Percentiles rank a stretch among this genome's conserved stretches.
phyloP scores from a whole-genome alignment of 257 asterid genomes.

The Ehretia macrophylla region DNA sequence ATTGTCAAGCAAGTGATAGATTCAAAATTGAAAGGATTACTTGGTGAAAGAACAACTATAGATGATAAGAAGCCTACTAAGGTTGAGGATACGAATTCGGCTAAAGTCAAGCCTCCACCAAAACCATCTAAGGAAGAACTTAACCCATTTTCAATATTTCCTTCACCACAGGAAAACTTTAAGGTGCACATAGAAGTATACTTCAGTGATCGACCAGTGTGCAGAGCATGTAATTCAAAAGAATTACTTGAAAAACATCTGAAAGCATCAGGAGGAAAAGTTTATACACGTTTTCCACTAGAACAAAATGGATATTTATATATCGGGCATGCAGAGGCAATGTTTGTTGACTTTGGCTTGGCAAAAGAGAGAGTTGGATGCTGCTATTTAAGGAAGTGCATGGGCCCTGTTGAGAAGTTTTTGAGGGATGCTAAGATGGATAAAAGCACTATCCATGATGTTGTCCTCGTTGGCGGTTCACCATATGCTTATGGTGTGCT shows the following conservation, averaged over 20 bases:
- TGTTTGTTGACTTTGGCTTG: slow-evolving; percentile 94
- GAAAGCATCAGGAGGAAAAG: slow-evolving; percentile 67
- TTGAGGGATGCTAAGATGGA: too few species aligned
- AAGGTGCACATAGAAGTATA: slow-evolving; percentile 92
- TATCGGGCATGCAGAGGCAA: slow-evolving; percentile 98
- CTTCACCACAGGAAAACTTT: slow-evolving; percentile 73
- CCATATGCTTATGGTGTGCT: too few species aligned
- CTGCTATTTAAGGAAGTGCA: slow-evolving; percentile 94
- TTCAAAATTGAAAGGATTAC: slow-evolving; percentile 51
- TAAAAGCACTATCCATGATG: too few species aligned
- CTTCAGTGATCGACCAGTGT: slow-evolving; percentile 81
- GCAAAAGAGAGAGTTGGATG: slow-evolving; percentile 92
- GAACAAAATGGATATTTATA: slow-evolving; percentile 96
- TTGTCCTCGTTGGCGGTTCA: too few species aligned
- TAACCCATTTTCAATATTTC: slow-evolving; percentile 78
- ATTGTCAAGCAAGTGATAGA: slow-evolving; percentile 83
- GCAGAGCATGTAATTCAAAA: slow-evolving; percentile 77
- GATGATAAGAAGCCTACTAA: slow-evolving; percentile 76
- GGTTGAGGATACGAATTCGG: slow-evolving; percentile 54
- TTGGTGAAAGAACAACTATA: slow-evolving; percentile 81
- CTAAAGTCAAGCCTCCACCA: slow-evolving; percentile 47
- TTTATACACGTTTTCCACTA: slow-evolving; percentile 90
- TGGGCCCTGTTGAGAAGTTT: too few species aligned
- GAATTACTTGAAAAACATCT: slow-evolving; percentile 75
- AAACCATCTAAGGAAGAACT: slow-evolving; percentile 76